Percentiles rank a stretch among this genome's conserved stretches.
phyloP scores from a whole-genome alignment of 208 protist species.

The Acanthamoeba castellanii region DNA sequence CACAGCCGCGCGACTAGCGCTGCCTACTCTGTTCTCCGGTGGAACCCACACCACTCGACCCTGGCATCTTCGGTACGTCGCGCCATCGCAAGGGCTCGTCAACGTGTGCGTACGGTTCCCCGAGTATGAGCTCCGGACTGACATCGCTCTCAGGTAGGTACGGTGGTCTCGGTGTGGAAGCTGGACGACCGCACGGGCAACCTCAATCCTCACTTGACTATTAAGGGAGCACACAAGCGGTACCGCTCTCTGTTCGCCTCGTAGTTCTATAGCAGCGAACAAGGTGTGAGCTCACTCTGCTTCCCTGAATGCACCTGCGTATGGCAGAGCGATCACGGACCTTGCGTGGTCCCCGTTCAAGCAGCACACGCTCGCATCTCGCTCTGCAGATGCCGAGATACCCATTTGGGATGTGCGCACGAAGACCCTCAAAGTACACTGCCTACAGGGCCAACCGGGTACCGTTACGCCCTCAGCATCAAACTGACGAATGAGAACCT shows the following conservation, averaged over 20 bases:
- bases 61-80: conserved; percentile 3
- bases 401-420: conserved; percentile 11
- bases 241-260: not conserved
- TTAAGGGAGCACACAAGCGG: conserved; percentile 16
- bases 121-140: too few relatives aligned
- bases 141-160: not conserved
- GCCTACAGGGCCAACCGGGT: not conserved
- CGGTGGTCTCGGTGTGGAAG: conserved; percentile 1
- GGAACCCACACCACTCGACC: conserved; percentile 14
- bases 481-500: too few relatives aligned
- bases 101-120: too few relatives aligned
- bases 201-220: not conserved
- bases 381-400: not conserved
- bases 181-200: not conserved
- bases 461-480: not conserved
- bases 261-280: too few relatives aligned
- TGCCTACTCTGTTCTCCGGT: not conserved
- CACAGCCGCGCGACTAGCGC: not conserved
- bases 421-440: not conserved
- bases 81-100: too few relatives aligned
- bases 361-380: not conserved
- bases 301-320: too few relatives aligned
- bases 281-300: too few relatives aligned
- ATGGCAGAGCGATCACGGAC: conserved; percentile 6
- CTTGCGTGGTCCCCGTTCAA: conserved; percentile 26